Evolutionary conservation across 345 rosid species (phyloP), one percentile per base, ranked within the genome.

Genomic region (Firmiana major): DNA sequence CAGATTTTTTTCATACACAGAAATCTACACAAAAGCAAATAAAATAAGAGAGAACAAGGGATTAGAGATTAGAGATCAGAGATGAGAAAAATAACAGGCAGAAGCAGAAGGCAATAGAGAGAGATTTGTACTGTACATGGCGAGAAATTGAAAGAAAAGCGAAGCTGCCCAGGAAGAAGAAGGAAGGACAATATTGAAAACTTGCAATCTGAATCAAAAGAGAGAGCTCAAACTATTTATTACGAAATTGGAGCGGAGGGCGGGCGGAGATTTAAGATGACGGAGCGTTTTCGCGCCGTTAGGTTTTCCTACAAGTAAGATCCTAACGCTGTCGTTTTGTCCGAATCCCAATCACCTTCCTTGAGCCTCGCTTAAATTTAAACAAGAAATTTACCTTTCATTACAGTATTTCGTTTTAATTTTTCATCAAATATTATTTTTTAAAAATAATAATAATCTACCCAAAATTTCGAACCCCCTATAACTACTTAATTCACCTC

Each of bases 121-220:
- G 22, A 63, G 54, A 58, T 45, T 45, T 45, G 49, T 38, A 28
- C 64, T 9, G n/a, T 81, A 77, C 80, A 53, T 51, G 51, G 12
- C 15, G 42, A 64, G 17, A 38, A 38, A 38, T 5, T 53, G 53
- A 65, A 57, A 16, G 8, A 26, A 6, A 4, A 7, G 31, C 4
- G 57, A 22, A 63, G 71, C 76, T 71, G 79, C 77, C 77, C 76
- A 49, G 34, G 38, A 75, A 28, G n/a, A 53, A 5, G n/a, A 0
- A n/a, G 19, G 10, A 5, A 2, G 5, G 49, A 43, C 3, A 43
- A 2, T 43, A 12, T 54, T 6, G 34, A 54, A 15, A 43, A 43
- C 11, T 43, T 9, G 3, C 34, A 31, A 31, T 31, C 34, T 31
- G 3, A 1, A 31, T 31, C 3, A 31, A 31, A 3, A 31, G 34